These are phyloP conservation scores for Dictyophora rubrovolvata DNA, from an alignment of 768 basidiomycete species.

Conservation along the genomic window DNA sequence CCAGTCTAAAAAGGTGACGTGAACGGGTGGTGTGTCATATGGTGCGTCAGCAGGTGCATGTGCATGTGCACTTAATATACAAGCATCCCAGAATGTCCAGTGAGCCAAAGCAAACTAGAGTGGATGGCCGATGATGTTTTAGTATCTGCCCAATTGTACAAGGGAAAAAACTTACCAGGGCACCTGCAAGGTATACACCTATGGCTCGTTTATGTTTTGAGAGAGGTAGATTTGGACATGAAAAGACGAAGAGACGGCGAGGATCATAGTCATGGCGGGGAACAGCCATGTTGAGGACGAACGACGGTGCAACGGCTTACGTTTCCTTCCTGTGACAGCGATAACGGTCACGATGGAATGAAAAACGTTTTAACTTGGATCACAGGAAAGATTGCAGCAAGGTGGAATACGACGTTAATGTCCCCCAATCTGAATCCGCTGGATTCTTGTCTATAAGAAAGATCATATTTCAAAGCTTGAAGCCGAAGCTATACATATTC, in stretches of 20 bases:
- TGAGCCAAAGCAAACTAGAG: conserved; percentile 84
- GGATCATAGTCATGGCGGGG: conserved; percentile 77
- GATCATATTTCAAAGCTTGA: too few relatives aligned
- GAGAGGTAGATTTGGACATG: conserved; percentile 61
- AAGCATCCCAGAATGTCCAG: conserved; percentile 93
- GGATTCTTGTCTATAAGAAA: too few relatives aligned
- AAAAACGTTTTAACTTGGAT: too few relatives aligned
- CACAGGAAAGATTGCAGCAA: too few relatives aligned
- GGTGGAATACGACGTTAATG: too few relatives aligned
- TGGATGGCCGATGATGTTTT: not conserved
- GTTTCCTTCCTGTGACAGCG: too few relatives aligned
- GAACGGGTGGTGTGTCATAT: conserved; percentile 58
- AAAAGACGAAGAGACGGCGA: conserved; percentile 76
- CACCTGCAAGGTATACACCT: conserved; percentile 88
- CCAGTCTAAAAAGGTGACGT: conserved; percentile 94
- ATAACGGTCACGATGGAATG: too few relatives aligned
- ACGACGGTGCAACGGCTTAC: not conserved
- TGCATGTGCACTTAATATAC: conserved; percentile 81
- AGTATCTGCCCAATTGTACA: not conserved
- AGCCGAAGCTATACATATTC: too few relatives aligned
- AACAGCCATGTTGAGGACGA: conserved; percentile 38
- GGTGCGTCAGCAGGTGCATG: conserved; percentile 64
- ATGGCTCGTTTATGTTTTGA: conserved; percentile 72
- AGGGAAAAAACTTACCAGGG: conserved; percentile 55
- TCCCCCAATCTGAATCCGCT: too few relatives aligned